Evolutionary conservation across 495 filamentous ascomycete species (phyloP), one percentile per base, ranked within the genome.

Genomic region (Hypoxylon fuscum): DNA sequence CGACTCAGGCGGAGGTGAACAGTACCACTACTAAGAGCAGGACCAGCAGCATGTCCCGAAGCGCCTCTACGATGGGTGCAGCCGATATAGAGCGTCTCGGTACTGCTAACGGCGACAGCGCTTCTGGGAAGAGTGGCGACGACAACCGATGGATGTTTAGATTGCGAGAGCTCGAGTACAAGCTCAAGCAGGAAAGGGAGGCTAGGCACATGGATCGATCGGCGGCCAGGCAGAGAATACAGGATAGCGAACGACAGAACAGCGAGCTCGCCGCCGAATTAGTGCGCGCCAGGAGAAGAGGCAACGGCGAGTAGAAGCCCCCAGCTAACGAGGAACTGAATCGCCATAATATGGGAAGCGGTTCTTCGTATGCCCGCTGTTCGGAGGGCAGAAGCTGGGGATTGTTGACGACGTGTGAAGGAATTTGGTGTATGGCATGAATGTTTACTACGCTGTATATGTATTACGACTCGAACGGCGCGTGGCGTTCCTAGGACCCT

Each of bases 111-210:
- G 63, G 69, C 37, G 66, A 72, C 8, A 20, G 27, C 22, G 35
- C 49, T 18, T 43, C 31, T 17, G 64, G 34, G 15, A 64, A 45
- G 68, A 75, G 73, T 1, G 61, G 76, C 1, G 83, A 83, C 49
- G 88, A 95, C 54, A 86, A 88, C 67, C 79, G 84, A 27, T 98
- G 91, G 91, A 87, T 93, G 64, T 83, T 96, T 41, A 79, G 96
- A 15, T 76, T 98, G 14, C 83, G 89, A 47, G 93, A 97, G 63
- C 73, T 98, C 37, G 96, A 98, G 80, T 84, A 87, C 68, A 84
- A 93, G 62, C 80, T 98, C 22, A 96, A 97, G 68, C 87, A 88
- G 15, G 95, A 98, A 73, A 77, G 95, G 8, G 95, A 97, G 71
- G 93, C 86, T n/a, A 79, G 96, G 32, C 70, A 93, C 21, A 72